Evolutionary conservation across 2,329 filamentous ascomycete genomes (phyloP), one percentile per base, ranked within the genome.

Genomic region (Scleromitrula shiraiana): DNA sequence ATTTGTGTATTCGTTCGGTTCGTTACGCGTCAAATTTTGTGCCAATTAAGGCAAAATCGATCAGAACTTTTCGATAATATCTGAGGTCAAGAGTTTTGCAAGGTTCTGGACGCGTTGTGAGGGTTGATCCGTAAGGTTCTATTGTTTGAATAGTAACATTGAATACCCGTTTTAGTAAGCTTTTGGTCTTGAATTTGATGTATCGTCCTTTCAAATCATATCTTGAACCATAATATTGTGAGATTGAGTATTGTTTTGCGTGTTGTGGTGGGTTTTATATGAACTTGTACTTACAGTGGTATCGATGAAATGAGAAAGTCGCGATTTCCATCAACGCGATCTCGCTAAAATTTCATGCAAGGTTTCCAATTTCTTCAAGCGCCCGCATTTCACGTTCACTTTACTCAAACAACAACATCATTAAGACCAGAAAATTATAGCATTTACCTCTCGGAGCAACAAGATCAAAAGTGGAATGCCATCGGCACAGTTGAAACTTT

Each of bases 1-100:
- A 49, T 36, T 22, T 96, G 95, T 93, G 98, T 98, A 66, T 26
- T 56, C 51, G 48, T 36, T 22, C 41, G 36, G 22, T 17, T 20
- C 12, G 33, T 4, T 33, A 51, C 46, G 54, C 50, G 54, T 50
- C 40, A n/a, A 42, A 48, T 44, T 20, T 47, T 44, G 46, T 53
- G 30, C 35, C 35, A 51, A 41, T n/a, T 46, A 33, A 40, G 19
- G 43, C 43, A 46, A 12, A 41, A 7, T 40, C 27, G 33, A 5
- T 15, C 12, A n/a, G n/a, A 32, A 15, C 5, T 43, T 23, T 24
- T 12, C 14, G n/a, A 15, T 8, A 19, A 12, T 19, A 7, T 43
- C 30, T 26, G 22, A 20, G 15, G 29, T 20, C n/a, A 10, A 7
- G 14, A 33, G 14, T 26, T 19, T 7, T 24, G 22, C 10, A 14